phyloP scores from a whole-genome alignment of 2,329 filamentous ascomycete species.

The Fusarium sp. region DNA sequence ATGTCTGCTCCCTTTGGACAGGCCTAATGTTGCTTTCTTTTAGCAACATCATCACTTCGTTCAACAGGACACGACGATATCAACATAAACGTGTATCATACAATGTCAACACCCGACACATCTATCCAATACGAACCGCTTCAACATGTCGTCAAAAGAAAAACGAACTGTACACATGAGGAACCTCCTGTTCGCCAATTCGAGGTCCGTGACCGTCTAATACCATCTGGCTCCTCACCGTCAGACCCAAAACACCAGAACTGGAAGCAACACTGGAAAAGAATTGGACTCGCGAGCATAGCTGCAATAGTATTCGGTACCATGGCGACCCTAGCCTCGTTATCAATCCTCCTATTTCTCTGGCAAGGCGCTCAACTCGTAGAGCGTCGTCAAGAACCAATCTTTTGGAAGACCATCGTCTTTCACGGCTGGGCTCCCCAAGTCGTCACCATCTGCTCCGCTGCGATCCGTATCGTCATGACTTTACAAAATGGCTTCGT shows the following conservation, averaged over 20 bases:
- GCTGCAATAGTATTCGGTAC: background rate
- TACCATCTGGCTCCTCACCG: background rate
- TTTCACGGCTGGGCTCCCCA: background rate
- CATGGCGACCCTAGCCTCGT: background rate
- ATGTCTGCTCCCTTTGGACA: background rate
- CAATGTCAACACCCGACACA: background rate
- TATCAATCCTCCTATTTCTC: background rate
- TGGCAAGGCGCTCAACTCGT: background rate
- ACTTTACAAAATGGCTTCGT: background rate
- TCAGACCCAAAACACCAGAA: background rate
- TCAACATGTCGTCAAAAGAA: background rate
- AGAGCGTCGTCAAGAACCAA: background rate
- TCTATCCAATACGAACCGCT: background rate
- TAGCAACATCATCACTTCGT: background rate
- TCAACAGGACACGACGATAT: background rate
- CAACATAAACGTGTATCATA: background rate
- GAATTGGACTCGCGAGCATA: background rate
- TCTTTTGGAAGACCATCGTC: background rate
- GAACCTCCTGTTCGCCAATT: background rate
- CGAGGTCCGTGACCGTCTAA: background rate
- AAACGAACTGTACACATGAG: background rate
- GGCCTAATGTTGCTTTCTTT: background rate
- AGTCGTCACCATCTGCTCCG: background rate
- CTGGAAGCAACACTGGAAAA: background rate
- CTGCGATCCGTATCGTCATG: background rate